Base-by-base conservation (phyloP, 768 basidiomycete genomes). In the Tremella fuciformis region DNA sequence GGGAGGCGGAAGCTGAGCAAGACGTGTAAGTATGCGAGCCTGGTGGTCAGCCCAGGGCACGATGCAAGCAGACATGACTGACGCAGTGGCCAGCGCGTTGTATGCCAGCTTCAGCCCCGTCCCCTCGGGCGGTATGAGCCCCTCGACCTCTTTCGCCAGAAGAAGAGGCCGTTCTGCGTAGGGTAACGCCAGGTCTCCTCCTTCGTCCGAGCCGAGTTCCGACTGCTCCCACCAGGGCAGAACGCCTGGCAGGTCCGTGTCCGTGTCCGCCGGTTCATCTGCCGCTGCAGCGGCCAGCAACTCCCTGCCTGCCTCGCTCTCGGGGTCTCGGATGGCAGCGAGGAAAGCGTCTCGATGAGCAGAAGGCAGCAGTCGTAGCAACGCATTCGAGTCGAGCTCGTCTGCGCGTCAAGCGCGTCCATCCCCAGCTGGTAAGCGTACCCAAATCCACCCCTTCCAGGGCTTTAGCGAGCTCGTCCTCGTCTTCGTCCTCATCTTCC, bases 81-180 rank as follows among this genome's bases (percentile, higher is more conserved):
- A 71, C 69, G 64, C 67, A 13, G 71, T 62, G 3, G 72, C 65
- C 3, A 74, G 37, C 26, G 64, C 69, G 41, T 74, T 74, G 39
- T 71, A 74, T 1, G 53, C 58, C 26, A 74, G 55, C 41, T 67
- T 74, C 16, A 46, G 22, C 2, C 67, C 72, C 2, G 55, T 50
- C 4, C 67, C 72, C 3, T 54, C 48, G 3, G 71, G 71, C 13
- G 69, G 66, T 24, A 68, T 63, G 4, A 21, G 56, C 9, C 25
- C 29, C 24, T 66, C 4, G 0, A 64, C 37, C 19, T 60, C 47
- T 2, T 49, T 58, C 3, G 22, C 19, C 21, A 70, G 37, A 34
- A 62, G 13, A 21, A 24, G 52, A 8, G 72, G 72, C 16, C 18
- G 1, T 24, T 53, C 24, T 1, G 67, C 67, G 47, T 58, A 62